These are phyloP conservation scores for Cornus florida DNA, from an alignment of 148 eudicot species.

Conservation along the genomic window DNA sequence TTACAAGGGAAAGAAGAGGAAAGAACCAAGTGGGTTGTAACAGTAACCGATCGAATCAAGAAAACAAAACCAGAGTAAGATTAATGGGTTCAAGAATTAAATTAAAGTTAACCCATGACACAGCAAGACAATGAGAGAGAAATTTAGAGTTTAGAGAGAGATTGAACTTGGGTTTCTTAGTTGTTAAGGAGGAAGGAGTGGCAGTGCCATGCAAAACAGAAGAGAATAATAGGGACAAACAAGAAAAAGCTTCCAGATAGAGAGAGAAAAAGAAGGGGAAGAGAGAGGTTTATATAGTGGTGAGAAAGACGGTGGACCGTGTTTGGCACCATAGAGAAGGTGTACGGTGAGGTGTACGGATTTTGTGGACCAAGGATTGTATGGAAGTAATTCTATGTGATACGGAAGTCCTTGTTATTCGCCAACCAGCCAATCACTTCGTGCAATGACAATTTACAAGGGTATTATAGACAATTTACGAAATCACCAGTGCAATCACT, in stretches of 20 bases:
- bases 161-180: slow-evolving; percentile 6
- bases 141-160: not conserved
- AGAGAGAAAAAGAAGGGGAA: not conserved
- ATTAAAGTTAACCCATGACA: not conserved
- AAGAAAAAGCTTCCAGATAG: not conserved
- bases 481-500: too few relatives aligned
- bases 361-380: not conserved
- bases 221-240: slow-evolving; percentile 26
- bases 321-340: not conserved
- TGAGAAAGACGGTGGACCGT: not conserved
- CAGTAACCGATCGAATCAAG: slow-evolving; percentile 7
- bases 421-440: not conserved
- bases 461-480: not conserved
- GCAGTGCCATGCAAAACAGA: slow-evolving; percentile 41
- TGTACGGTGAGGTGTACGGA: not conserved
- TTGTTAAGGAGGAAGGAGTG: slow-evolving; percentile 19
- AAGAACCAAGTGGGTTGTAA: slow-evolving; percentile 3
- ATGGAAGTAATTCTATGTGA: not conserved
- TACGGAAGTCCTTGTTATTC: not conserved
- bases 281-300: not conserved
- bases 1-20: slow-evolving; percentile 1
- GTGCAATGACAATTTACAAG: not conserved
- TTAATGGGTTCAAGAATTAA: not conserved
- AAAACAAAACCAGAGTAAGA: slow-evolving; percentile 5
- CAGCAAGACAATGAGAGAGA: not conserved